Conservation (phyloP, 2,329 filamentous ascomycete species). For the Cladosporium sp. region DNA sequence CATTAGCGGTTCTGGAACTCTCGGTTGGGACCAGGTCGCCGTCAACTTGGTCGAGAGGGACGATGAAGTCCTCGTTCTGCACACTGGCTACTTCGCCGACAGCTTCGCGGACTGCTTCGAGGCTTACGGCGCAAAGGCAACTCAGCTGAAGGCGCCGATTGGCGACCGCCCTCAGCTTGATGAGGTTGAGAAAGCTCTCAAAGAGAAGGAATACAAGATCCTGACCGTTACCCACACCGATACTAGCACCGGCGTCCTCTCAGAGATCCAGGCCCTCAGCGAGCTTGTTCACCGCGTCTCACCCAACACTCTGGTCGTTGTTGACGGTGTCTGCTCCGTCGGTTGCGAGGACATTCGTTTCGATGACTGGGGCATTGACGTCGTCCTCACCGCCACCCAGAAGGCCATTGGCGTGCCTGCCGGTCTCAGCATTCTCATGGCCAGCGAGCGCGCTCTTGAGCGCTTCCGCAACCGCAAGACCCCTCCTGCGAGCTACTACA, state of each 20-base stretch:
- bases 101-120: slow-evolving; percentile 88
- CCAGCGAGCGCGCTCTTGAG: slow-evolving; percentile 81
- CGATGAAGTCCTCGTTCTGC: slow-evolving; percentile 86
- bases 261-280: slow-evolving; percentile 78
- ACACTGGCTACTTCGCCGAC: slow-evolving; percentile 96
- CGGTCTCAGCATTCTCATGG: slow-evolving; percentile 90
- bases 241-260: slow-evolving; percentile 92
- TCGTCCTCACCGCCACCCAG: slow-evolving; percentile 88
- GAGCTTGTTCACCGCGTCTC: slow-evolving; percentile 81
- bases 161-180: slow-evolving; percentile 80
- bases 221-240: slow-evolving; percentile 96
- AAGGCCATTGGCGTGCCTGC: slow-evolving; percentile 96
- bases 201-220: slow-evolving; percentile 88
- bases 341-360: slow-evolving; percentile 94
- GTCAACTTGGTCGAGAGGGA: slow-evolving; percentile 85
- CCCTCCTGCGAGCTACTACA: slow-evolving; percentile 84
- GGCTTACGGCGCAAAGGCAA: slow-evolving; percentile 85
- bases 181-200: slow-evolving; percentile 82
- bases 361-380: slow-evolving; percentile 90
- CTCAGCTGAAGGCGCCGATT: slow-evolving; percentile 83
- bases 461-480: slow-evolving; percentile 74
- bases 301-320: slow-evolving; percentile 83
- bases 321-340: slow-evolving; percentile 96
- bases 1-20: slow-evolving; percentile 87
- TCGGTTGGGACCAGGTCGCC: slow-evolving; percentile 96